Evolutionary conservation across 75 land plant genomes (phyloP).

Genomic region (Selaginella tamariscina): DNA sequence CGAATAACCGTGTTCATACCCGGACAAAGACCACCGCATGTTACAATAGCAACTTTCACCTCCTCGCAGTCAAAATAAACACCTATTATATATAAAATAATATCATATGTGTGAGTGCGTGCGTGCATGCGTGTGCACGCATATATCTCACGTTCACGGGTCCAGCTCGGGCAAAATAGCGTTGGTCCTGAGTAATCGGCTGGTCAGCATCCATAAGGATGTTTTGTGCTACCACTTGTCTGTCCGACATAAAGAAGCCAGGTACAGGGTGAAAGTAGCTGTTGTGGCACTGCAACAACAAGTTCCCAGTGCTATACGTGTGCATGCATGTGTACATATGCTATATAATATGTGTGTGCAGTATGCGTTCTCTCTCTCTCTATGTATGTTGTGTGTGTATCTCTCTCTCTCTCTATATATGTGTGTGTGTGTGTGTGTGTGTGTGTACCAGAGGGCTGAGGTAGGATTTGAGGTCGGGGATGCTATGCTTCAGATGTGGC

Average conservation of each 20-base stretch:
- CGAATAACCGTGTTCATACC: slow-evolving; percentile 85
- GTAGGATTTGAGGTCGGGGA: neutral
- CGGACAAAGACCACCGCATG: slow-evolving; percentile 88
- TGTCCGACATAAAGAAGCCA: slow-evolving; percentile 40
- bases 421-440: no score
- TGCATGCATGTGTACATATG: no score
- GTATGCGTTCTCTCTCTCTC: no score
- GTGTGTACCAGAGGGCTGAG: neutral
- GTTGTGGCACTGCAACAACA: slow-evolving; percentile 22
- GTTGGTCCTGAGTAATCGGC: slow-evolving; percentile 12
- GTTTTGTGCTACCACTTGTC: slow-evolving; percentile 46
- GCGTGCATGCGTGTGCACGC: no score
- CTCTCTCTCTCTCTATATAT: no score
- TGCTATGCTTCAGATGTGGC: neutral
- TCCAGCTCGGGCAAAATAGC: slow-evolving; percentile 59
- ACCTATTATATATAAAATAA: no score
- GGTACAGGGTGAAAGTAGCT: slow-evolving; percentile 34
- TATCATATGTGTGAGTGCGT: no score
- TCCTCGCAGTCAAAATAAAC: slow-evolving; percentile 35
- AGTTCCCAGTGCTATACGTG: no score
- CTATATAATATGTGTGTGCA: no score
- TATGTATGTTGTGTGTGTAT: no score
- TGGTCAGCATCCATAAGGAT: slow-evolving; percentile 32
- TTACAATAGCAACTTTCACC: slow-evolving; percentile 67
- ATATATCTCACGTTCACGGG: slow-evolving; percentile 50